Conservation (phyloP, 2,329 filamentous ascomycete species). For the Elsinoe necatrix region DNA sequence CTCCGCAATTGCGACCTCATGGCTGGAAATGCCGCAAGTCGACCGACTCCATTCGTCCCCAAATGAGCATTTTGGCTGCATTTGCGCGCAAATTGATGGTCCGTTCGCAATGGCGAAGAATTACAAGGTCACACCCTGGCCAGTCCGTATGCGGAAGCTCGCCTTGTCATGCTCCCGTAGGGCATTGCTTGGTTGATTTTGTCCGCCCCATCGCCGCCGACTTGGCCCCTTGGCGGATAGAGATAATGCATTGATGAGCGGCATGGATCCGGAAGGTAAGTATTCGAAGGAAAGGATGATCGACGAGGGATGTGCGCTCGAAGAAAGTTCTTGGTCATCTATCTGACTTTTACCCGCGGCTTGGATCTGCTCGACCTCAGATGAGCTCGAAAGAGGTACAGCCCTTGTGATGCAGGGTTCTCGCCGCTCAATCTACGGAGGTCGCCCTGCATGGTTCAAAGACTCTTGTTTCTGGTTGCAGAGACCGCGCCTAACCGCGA, state of each 20-base stretch:
- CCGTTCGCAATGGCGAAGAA: background rate
- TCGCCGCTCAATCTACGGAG: background rate
- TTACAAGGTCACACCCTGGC: background rate
- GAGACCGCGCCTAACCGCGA: background rate
- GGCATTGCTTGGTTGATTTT: background rate
- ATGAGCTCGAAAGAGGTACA: background rate
- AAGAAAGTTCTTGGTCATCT: background rate
- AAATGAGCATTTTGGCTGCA: background rate
- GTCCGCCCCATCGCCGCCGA: conserved; percentile 1
- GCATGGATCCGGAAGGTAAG: conserved; percentile 11
- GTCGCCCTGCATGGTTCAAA: background rate
- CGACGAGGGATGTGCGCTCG: background rate
- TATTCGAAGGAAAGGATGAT: background rate
- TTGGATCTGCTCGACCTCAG: background rate
- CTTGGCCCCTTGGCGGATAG: conserved; percentile 1
- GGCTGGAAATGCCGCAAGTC: background rate
- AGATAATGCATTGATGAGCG: background rate
- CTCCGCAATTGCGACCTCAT: background rate
- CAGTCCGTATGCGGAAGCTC: conserved; percentile 7
- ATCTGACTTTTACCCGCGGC: background rate
- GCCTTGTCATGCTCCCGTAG: background rate
- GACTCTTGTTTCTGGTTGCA: background rate
- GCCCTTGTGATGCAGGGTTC: background rate
- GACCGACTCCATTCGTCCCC: background rate
- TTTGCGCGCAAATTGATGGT: background rate